A percentile compares a stretch with the other conserved stretches of the same genome.
Conservation (phyloP, 768 basidiomycete genomes). For the Amanita rubescens region DNA sequence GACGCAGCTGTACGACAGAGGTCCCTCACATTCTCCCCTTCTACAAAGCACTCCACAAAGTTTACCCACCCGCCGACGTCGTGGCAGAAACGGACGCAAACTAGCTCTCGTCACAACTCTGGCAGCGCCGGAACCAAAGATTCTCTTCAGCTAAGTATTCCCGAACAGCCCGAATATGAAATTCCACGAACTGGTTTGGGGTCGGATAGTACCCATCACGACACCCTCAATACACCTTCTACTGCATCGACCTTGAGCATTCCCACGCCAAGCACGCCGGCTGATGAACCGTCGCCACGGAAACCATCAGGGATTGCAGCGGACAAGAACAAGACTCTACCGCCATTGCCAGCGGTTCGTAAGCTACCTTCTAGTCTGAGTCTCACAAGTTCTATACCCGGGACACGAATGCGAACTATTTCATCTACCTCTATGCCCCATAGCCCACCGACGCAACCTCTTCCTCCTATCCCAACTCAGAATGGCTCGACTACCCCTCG, state of each 20-base stretch:
- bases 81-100: constrained; percentile 14
- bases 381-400: constrained; percentile 10
- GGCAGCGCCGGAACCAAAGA: constrained; percentile 24
- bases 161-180: constrained; percentile 10
- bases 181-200: constrained; percentile 8
- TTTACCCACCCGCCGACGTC: constrained; percentile 17
- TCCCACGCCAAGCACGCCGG: constrained; percentile 27
- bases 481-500: neutral
- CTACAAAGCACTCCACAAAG: neutral
- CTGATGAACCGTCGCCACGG: constrained; percentile 16
- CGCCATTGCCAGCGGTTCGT: constrained; percentile 21
- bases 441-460: neutral
- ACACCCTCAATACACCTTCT: constrained; percentile 22
- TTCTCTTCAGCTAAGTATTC: constrained; percentile 18
- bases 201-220: constrained; percentile 13
- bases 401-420: constrained; percentile 1
- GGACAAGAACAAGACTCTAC: constrained; percentile 30
- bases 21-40: constrained; percentile 3
- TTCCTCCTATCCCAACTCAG: constrained; percentile 12
- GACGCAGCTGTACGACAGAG: constrained; percentile 1
- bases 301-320: constrained; percentile 7
- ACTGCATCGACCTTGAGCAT: constrained; percentile 29
- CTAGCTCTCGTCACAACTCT: constrained; percentile 17
- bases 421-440: constrained; percentile 2
- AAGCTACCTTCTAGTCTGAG: constrained; percentile 9